Conservation (phyloP, 1,284 basidiomycete genomes). For the Mrakiaceae sp. region DNA sequence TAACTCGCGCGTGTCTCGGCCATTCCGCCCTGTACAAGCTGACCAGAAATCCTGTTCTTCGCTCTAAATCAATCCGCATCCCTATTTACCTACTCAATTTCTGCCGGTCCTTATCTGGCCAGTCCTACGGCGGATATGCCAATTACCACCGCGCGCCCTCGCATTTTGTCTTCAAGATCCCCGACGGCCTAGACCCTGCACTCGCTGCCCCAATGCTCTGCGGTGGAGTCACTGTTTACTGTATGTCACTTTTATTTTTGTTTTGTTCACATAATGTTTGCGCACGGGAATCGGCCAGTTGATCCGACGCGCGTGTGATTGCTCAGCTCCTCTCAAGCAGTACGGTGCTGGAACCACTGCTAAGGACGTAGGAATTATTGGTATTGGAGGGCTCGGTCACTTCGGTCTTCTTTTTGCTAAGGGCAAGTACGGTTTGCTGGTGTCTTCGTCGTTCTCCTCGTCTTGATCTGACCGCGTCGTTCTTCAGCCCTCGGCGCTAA, state of each 20-base stretch:
- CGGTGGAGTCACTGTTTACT: slow-evolving; percentile 55
- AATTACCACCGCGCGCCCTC: slow-evolving; percentile 54
- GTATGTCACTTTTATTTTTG: too few species aligned
- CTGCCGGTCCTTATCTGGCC: background rate
- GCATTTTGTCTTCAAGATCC: slow-evolving; percentile 58
- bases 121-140: slow-evolving; percentile 48
- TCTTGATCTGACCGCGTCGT: background rate
- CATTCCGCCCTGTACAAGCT: too few species aligned
- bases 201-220: slow-evolving; percentile 43
- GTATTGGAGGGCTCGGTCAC: slow-evolving; percentile 49
- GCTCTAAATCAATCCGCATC: background rate
- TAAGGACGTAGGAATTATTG: slow-evolving; percentile 55
- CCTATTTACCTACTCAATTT: background rate
- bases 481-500: slow-evolving; percentile 45
- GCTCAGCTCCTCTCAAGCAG: slow-evolving; percentile 43
- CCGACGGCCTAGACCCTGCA: slow-evolving; percentile 46
- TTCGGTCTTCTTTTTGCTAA: slow-evolving; percentile 40
- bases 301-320: too few species aligned
- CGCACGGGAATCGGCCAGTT: too few species aligned
- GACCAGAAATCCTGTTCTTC: too few species aligned
- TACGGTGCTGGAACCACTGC: slow-evolving; percentile 48
- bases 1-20: too few species aligned
- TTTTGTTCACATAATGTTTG: too few species aligned
- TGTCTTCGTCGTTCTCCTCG: background rate
- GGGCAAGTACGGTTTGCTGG: background rate